Evolutionary conservation across 805 yeast species (phyloP).

Genomic region (Lipomyces starkeyi): DNA sequence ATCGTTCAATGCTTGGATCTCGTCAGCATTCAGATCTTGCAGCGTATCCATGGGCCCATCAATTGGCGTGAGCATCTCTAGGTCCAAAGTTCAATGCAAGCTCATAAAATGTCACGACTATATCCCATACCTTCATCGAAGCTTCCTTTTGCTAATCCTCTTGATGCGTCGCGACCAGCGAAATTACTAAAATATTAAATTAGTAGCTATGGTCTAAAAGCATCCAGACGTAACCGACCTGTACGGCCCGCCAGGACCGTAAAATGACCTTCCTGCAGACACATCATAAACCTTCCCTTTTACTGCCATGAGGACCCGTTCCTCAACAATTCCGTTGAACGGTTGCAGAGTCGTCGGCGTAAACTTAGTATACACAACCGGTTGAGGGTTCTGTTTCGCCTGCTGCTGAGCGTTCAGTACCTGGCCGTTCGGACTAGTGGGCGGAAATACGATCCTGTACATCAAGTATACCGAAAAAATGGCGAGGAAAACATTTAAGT

Average conservation of each 20-base stretch:
- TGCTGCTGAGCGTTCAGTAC: slow-evolving; percentile 13
- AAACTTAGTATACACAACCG: slow-evolving; percentile 53
- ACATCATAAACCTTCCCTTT: slow-evolving; percentile 82
- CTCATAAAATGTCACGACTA: not conserved
- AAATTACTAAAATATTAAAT: slow-evolving; percentile 51
- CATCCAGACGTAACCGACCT: slow-evolving; percentile 40
- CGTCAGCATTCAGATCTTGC: slow-evolving; percentile 63
- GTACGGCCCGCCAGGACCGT: slow-evolving; percentile 80
- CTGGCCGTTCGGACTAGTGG: slow-evolving; percentile 1
- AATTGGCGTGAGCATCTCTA: slow-evolving; percentile 64
- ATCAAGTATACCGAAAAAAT: slow-evolving; percentile 19
- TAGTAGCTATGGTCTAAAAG: not conserved
- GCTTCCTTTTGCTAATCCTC: slow-evolving; percentile 76
- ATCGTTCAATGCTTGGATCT: slow-evolving; percentile 69
- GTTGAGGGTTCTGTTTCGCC: slow-evolving; percentile 26
- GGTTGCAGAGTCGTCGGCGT: slow-evolving; percentile 76
- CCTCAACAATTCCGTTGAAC: slow-evolving; percentile 60
- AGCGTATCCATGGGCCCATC: slow-evolving; percentile 81
- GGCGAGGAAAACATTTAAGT: slow-evolving; percentile 22
- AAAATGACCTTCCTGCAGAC: slow-evolving; percentile 65
- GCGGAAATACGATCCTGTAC: slow-evolving; percentile 28
- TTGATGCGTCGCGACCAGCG: slow-evolving; percentile 77
- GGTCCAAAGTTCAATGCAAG: not conserved
- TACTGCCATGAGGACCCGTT: slow-evolving; percentile 69
- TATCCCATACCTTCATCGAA: slow-evolving; percentile 42